Conservation (phyloP, 2,329 filamentous ascomycete species). For the Pezizomycotina sp. region DNA sequence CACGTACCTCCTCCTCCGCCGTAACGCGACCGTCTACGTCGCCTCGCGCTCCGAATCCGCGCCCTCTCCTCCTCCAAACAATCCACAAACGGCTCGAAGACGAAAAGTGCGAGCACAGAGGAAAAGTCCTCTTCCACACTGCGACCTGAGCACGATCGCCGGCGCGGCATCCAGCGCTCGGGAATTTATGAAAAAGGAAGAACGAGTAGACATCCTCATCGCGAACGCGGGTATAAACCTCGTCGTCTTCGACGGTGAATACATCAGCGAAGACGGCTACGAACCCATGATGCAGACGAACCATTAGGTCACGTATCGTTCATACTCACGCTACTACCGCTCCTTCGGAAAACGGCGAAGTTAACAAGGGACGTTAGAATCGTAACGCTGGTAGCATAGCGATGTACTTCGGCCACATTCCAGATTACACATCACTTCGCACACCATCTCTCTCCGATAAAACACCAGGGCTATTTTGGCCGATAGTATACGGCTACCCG, state of each 20-base stretch:
- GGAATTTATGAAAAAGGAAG: constrained; percentile 27
- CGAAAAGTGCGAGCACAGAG: constrained; percentile 7
- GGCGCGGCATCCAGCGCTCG: constrained; percentile 32
- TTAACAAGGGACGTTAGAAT: constrained; percentile 22
- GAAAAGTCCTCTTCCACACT: constrained; percentile 29
- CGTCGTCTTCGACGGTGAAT: constrained; percentile 27
- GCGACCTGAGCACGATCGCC: constrained; percentile 34
- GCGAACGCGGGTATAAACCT: constrained; percentile 34
- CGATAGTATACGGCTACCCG: constrained; percentile 26
- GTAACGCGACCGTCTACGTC: constrained; percentile 21
- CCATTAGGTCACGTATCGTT: constrained; percentile 36
- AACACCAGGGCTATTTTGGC: constrained; percentile 3
- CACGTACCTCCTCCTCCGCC: constrained; percentile 21
- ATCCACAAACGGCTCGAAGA: constrained; percentile 27
- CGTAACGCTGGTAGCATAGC: constrained; percentile 23
- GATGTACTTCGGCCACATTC: constrained; percentile 27
- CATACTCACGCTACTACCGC: constrained; percentile 26
- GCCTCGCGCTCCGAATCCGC: constrained; percentile 16
- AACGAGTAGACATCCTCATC: constrained; percentile 33
- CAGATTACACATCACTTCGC: constrained; percentile 22
- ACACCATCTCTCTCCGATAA: constrained; percentile 8
- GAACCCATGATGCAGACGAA: constrained; percentile 38
- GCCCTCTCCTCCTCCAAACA: constrained; percentile 25
- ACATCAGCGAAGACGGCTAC: constrained; percentile 33
- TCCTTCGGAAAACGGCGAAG: constrained; percentile 23